Conservation (phyloP, 2,329 filamentous ascomycete species). For the Zopfia rhizophila region DNA sequence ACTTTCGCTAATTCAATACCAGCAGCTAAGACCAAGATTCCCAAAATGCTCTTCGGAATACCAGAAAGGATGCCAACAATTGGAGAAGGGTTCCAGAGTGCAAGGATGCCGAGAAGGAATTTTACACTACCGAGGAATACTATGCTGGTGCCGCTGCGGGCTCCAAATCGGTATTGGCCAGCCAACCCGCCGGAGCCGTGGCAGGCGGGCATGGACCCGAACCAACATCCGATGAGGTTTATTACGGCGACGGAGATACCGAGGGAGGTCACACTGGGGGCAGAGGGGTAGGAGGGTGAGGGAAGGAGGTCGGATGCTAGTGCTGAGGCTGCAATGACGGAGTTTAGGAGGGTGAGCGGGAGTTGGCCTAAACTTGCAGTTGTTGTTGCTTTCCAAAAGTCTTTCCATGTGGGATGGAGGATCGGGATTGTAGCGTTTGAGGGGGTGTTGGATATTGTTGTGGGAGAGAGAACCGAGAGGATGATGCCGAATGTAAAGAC, state of each 20-base stretch:
- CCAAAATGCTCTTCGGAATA: conserved; percentile 82
- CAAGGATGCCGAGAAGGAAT: conserved; percentile 73
- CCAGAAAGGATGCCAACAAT: conserved; percentile 75
- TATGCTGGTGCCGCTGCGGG: conserved; percentile 84
- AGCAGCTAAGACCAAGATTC: conserved; percentile 89
- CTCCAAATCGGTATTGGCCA: conserved; percentile 90
- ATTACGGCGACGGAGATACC: conserved; percentile 84
- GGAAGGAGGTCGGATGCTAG: conserved; percentile 82
- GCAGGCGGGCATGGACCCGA: conserved; percentile 94
- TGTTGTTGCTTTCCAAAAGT: conserved; percentile 66
- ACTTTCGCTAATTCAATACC: conserved; percentile 89
- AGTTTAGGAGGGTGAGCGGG: conserved; percentile 91
- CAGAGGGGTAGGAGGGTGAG: conserved; percentile 60
- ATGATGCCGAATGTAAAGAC: conserved; percentile 75
- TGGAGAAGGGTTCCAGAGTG: conserved; percentile 72
- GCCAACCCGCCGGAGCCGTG: conserved; percentile 92
- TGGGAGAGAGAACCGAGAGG: conserved; percentile 64
- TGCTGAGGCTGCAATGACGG: conserved; percentile 85
- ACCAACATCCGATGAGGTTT: conserved; percentile 89
- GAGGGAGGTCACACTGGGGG: conserved; percentile 78
- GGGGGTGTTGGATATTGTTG: conserved; percentile 17
- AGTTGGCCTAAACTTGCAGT: conserved; percentile 85
- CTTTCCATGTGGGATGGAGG: conserved; percentile 56
- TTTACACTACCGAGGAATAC: conserved; percentile 82
- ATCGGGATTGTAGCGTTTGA: conserved; percentile 66